phyloP scores from a whole-genome alignment of 2,329 filamentous ascomycete genomes.

The Simplicillium aogashimaense region DNA sequence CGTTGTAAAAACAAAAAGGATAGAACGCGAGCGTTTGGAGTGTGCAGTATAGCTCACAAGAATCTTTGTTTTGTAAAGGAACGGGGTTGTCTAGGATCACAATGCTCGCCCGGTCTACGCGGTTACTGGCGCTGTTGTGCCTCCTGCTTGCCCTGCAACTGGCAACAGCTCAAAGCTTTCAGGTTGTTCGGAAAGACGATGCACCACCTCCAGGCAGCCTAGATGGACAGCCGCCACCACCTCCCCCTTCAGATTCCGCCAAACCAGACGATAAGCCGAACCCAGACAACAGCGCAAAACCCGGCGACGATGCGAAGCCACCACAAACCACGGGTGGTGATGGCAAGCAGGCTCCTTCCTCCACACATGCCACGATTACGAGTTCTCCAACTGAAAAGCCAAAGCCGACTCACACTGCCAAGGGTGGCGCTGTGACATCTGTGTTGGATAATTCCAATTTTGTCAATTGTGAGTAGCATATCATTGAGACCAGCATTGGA shows the following conservation, averaged over 20 bases:
- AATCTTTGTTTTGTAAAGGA: too few relatives aligned
- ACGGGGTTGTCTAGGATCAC: constrained; percentile 1
- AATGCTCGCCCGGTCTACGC: constrained; percentile 24
- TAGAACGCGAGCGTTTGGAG: too few relatives aligned
- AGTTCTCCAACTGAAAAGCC: constrained; percentile 1
- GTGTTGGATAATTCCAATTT: constrained; percentile 18
- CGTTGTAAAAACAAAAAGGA: too few relatives aligned
- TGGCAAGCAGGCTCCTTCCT: constrained; percentile 1
- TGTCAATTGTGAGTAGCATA: constrained; percentile 16
- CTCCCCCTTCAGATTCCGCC: constrained; percentile 5
- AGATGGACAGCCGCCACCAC: constrained; percentile 7
- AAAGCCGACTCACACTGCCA: constrained; percentile 4
- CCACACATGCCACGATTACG: constrained; percentile 1
- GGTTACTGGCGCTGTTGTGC: constrained; percentile 27
- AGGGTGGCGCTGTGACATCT: constrained; percentile 8
- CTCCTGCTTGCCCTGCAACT: constrained; percentile 27
- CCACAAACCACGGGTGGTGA: neutral
- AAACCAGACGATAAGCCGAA: constrained; percentile 7
- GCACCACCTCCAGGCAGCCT: constrained; percentile 2
- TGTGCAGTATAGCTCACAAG: too few relatives aligned
- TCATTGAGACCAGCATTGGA: too few relatives aligned
- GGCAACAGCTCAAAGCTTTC: constrained; percentile 21
- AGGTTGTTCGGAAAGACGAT: constrained; percentile 20
- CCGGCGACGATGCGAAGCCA: too few relatives aligned
- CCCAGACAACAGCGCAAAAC: neutral